These are phyloP conservation scores for Bifiguratus adelaidae DNA, from an alignment of 192 early-diverging fungal genomes.

Conservation along the genomic window DNA sequence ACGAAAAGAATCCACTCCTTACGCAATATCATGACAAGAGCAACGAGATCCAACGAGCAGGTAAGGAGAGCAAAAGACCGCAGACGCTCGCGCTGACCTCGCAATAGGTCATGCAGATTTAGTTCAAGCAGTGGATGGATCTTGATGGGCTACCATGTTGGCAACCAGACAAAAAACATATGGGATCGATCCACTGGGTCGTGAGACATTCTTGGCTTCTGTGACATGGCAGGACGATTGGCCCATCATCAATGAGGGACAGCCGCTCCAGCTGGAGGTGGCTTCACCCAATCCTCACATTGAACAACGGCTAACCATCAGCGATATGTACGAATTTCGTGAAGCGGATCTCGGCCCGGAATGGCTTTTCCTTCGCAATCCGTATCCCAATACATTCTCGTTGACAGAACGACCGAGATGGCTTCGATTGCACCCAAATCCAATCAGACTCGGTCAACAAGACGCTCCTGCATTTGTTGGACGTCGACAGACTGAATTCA, in stretches of 20 bases:
- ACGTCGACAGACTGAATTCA: not conserved
- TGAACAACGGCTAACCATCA: not conserved
- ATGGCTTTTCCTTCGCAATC: conserved; percentile 1
- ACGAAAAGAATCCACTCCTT: conserved; percentile 2
- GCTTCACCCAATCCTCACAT: not conserved
- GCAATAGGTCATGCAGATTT: conserved; percentile 7
- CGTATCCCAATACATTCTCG: not conserved
- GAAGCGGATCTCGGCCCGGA: not conserved
- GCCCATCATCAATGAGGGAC: not conserved
- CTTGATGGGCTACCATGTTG: conserved; percentile 6
- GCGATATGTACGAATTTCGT: not conserved
- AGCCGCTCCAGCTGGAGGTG: not conserved
- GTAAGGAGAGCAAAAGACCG: not conserved
- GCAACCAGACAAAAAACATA: not conserved
- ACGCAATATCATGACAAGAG: not conserved
- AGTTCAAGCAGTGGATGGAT: conserved; percentile 3
- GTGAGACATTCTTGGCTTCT: conserved; percentile 4
- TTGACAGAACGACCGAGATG: not conserved
- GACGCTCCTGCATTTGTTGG: conserved; percentile 1
- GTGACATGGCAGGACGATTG: conserved; percentile 1
- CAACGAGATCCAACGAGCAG: not conserved
- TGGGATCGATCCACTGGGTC: not conserved
- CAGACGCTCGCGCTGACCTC: not conserved
- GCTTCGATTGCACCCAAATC: not conserved
- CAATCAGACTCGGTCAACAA: not conserved